Percentiles rank a stretch among this genome's conserved stretches.
Evolutionary conservation across 495 filamentous ascomycete species (phyloP).

Genomic region (Penicillium flavigenum): DNA sequence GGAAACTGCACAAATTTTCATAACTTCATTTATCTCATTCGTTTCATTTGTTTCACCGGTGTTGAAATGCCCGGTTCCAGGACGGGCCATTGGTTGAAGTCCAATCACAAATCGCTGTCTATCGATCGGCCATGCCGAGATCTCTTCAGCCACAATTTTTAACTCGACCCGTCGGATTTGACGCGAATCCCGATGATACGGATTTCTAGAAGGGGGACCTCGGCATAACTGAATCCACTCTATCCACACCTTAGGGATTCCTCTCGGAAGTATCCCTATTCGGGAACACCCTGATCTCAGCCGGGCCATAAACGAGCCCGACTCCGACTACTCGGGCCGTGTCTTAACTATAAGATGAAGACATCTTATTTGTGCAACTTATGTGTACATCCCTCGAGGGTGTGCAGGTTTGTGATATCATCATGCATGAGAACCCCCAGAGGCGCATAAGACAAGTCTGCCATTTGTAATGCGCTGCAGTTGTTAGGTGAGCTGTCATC

Average conservation of each 20-base stretch:
- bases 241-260: background rate
- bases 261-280: background rate
- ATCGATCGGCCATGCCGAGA: constrained; percentile 5
- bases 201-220: background rate
- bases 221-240: background rate
- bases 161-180: background rate
- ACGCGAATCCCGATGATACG: background rate
- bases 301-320: background rate
- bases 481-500: background rate
- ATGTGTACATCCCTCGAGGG: background rate
- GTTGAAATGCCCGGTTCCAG: no score
- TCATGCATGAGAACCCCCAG: background rate
- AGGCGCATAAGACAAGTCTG: background rate
- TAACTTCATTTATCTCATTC: background rate
- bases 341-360: background rate
- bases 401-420: background rate
- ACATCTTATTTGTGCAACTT: background rate
- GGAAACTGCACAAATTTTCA: background rate
- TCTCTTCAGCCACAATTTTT: background rate
- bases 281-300: background rate
- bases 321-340: background rate
- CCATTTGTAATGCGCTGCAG: background rate
- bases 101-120: constrained; percentile 2
- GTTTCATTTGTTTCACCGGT: background rate
- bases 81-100: background rate